These are phyloP conservation scores for Fomitopsis betulina DNA, from an alignment of 1,284 basidiomycete genomes.

Conservation along the genomic window DNA sequence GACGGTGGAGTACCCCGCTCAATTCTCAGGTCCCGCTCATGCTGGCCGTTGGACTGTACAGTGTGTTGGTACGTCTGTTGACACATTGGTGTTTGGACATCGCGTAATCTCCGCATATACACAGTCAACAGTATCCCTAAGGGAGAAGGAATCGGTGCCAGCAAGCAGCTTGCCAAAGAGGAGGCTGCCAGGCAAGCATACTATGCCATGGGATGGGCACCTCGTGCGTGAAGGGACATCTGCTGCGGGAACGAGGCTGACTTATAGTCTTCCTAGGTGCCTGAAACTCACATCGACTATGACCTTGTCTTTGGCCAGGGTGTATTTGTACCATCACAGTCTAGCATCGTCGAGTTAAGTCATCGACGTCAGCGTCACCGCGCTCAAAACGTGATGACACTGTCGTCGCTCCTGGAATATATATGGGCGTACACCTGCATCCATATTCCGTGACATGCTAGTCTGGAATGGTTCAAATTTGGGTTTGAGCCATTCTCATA, in stretches of 20 bases:
- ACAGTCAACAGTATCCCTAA: slow-evolving; percentile 68
- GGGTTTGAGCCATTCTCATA: slow-evolving; percentile 2
- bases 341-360: slow-evolving; percentile 10
- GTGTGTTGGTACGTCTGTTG: slow-evolving; percentile 38
- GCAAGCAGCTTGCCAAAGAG: slow-evolving; percentile 71
- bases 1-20: slow-evolving; percentile 52
- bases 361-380: background rate
- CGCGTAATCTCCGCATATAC: background rate
- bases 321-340: slow-evolving; percentile 17
- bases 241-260: background rate
- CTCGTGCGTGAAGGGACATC: slow-evolving; percentile 18
- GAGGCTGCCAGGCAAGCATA: slow-evolving; percentile 67
- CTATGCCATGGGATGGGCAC: slow-evolving; percentile 66
- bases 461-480: slow-evolving; percentile 14
- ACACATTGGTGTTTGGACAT: background rate
- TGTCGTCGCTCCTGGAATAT: slow-evolving; percentile 3
- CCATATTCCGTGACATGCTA: slow-evolving; percentile 7
- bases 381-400: background rate
- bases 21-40: slow-evolving; percentile 59
- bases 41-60: slow-evolving; percentile 60
- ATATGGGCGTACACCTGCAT: background rate
- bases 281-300: background rate
- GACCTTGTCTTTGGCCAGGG: background rate
- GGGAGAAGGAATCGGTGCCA: slow-evolving; percentile 54
- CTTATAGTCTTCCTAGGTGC: background rate